Percentiles rank a stretch among this genome's conserved stretches.
These are phyloP conservation scores for Nicotiana paniculata DNA, from an alignment of 257 asterid species.

Conservation along the genomic window DNA sequence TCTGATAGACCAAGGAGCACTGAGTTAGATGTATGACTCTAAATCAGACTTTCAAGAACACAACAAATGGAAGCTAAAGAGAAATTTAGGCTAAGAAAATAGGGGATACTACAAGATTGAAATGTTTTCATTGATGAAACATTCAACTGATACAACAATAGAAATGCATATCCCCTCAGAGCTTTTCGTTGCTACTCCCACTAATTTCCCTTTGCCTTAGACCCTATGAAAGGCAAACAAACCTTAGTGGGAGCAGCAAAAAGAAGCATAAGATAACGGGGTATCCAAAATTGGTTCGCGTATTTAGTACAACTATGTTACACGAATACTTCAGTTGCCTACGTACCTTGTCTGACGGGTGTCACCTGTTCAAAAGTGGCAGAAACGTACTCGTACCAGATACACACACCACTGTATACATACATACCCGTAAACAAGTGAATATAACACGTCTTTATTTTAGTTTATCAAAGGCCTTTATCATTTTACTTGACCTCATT, in stretches of 20 bases:
- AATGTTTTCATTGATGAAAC: slow-evolving; percentile 1
- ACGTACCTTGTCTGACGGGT: not conserved
- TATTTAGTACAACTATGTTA: not conserved
- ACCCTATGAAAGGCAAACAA: slow-evolving; percentile 51
- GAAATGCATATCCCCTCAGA: slow-evolving; percentile 70
- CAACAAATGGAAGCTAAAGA: not conserved
- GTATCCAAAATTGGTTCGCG: slow-evolving; percentile 35
- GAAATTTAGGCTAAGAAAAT: not conserved
- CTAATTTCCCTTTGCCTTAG: slow-evolving; percentile 69
- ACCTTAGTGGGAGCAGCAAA: slow-evolving; percentile 93
- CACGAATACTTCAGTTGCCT: not conserved
- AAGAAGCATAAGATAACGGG: slow-evolving; percentile 75
- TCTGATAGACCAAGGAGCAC: too few relatives aligned
- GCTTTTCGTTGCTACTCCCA: slow-evolving; percentile 99
- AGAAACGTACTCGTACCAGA: not conserved
- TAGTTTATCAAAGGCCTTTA: not conserved
- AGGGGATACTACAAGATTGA: not conserved
- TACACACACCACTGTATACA: not conserved
- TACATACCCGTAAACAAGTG: slow-evolving; percentile 1
- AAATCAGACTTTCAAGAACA: not conserved
- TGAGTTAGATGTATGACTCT: not conserved
- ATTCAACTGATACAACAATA: slow-evolving; percentile 14
- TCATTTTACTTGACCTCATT: not conserved
- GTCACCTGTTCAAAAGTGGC: not conserved
- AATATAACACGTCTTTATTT: not conserved